Evolutionary conservation across 2,329 filamentous ascomycete species (phyloP).

Genomic region (Claviceps arundinis): DNA sequence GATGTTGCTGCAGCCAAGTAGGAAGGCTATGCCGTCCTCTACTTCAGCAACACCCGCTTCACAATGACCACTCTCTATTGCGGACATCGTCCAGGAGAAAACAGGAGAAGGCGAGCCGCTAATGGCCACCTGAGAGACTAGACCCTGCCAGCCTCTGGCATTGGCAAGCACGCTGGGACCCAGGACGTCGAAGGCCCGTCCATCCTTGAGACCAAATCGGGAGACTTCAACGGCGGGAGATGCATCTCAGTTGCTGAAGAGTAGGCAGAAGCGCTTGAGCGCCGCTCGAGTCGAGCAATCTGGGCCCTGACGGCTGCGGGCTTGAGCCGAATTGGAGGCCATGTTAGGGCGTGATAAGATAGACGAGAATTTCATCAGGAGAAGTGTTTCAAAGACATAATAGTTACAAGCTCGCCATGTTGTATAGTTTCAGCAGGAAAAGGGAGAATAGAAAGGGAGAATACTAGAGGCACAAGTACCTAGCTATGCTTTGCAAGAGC

Average conservation of each 20-base stretch:
- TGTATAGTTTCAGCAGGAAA: not conserved
- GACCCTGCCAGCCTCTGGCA: not conserved
- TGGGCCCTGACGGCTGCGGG: not conserved
- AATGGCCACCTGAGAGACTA: not conserved
- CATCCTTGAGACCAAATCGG: not conserved
- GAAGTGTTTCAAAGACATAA: not conserved
- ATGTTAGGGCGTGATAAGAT: not conserved
- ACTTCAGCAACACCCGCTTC: not conserved
- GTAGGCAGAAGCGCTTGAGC: not conserved
- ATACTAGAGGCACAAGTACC: no score
- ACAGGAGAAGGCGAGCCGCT: not conserved
- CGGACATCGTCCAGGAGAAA: not conserved
- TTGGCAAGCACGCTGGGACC: not conserved
- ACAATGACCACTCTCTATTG: not conserved
- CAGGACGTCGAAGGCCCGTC: not conserved
- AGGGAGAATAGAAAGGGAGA: no score
- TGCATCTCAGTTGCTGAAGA: not conserved
- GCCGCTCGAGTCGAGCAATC: no score
- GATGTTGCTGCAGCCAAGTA: not conserved
- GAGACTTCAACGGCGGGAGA: not conserved
- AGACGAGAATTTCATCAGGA: not conserved
- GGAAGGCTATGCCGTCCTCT: not conserved
- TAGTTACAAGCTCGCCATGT: not conserved
- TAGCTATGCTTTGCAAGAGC: no score
- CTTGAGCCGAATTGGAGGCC: not conserved